Base-by-base conservation (phyloP, 345 rosid genomes). In the Murraya koenigii region DNA sequence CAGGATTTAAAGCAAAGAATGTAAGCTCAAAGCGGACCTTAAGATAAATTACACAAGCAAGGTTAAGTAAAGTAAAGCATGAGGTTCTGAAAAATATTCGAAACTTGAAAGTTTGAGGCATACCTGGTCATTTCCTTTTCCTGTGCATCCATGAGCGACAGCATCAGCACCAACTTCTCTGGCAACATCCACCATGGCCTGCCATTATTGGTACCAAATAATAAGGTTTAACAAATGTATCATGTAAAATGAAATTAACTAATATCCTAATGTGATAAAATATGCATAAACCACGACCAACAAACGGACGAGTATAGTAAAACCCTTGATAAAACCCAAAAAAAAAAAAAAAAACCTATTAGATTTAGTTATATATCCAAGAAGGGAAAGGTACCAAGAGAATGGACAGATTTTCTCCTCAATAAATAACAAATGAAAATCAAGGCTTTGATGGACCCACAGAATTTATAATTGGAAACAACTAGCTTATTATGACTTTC, bases 121-220 rank as follows among this genome's bases (percentile, higher is more conserved):
- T 88, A 86, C 99, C 96, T 93, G 98, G 86, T 95, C 99, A 87
- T 95, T 95, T 87, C 99, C 98, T 89, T 96, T 96, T 60, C 99
- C 98, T 5, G 98, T 95, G 85, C 99, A 95, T 67, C 99, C 99
- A 82, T 95, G 99, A 23, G 99, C 82, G 70, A 94, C 97, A 28
- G 98, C 97, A 83, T 96, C 99, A 13, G 98, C 98, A 84, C 98
- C 99, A 85, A 95, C 97, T 81, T 95, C 97, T 72, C 81, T 94
- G 36, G 99, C 99, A 79, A 88, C 94, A 84, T 95, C 99, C 76
- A 95, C 99, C 99, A 95, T 95, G 79, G 99, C 99, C 99, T 93
- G 87, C 76, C 78, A 78, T 71, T 55, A 63, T 36, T 36, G 52
- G 35, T 32, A 62, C 70, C 68, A 9, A 10, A 55, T 7, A 9